Percentiles rank a stretch among this genome's conserved stretches.
These are phyloP conservation scores for Aureobasidium lini DNA, from an alignment of 2,329 filamentous ascomycete genomes.

Conservation along the genomic window DNA sequence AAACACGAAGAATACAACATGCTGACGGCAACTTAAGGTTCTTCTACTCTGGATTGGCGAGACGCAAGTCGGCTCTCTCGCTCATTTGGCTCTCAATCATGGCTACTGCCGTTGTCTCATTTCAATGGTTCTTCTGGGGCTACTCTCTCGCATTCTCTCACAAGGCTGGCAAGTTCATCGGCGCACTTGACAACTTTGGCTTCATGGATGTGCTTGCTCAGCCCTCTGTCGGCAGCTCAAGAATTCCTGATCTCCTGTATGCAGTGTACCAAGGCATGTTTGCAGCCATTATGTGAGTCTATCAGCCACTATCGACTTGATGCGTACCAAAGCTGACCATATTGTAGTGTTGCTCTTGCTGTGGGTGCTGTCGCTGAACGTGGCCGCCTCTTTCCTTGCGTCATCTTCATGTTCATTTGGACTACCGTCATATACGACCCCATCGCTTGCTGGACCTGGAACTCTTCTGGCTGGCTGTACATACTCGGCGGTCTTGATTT, in stretches of 20 bases:
- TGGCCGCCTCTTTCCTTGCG: slow-evolving; percentile 78
- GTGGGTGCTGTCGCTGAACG: slow-evolving; percentile 80
- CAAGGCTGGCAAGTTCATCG: slow-evolving; percentile 66
- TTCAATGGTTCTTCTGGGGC: slow-evolving; percentile 96
- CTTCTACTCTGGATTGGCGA: slow-evolving; percentile 87
- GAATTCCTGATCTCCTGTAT: slow-evolving; percentile 76
- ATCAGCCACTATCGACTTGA: too few relatives aligned
- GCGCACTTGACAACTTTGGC: slow-evolving; percentile 71
- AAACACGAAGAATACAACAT: neutral
- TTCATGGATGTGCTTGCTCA: slow-evolving; percentile 67
- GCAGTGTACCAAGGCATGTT: slow-evolving; percentile 87
- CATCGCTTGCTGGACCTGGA: slow-evolving; percentile 95
- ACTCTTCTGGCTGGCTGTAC: slow-evolving; percentile 70
- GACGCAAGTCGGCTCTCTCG: slow-evolving; percentile 80
- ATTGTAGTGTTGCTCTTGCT: slow-evolving; percentile 64
- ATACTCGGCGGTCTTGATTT: slow-evolving; percentile 78
- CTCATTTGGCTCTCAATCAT: slow-evolving; percentile 82
- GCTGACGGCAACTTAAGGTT: slow-evolving; percentile 45
- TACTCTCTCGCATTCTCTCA: slow-evolving; percentile 80
- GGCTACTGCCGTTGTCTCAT: slow-evolving; percentile 68
- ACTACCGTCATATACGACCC: slow-evolving; percentile 84
- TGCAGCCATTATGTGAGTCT: slow-evolving; percentile 70
- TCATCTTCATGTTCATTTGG: slow-evolving; percentile 93
- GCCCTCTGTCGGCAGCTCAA: slow-evolving; percentile 64
- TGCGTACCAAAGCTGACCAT: slow-evolving; percentile 7